Base-by-base conservation (phyloP, 2,329 filamentous ascomycete genomes). In the Curvularia verruculosa region DNA sequence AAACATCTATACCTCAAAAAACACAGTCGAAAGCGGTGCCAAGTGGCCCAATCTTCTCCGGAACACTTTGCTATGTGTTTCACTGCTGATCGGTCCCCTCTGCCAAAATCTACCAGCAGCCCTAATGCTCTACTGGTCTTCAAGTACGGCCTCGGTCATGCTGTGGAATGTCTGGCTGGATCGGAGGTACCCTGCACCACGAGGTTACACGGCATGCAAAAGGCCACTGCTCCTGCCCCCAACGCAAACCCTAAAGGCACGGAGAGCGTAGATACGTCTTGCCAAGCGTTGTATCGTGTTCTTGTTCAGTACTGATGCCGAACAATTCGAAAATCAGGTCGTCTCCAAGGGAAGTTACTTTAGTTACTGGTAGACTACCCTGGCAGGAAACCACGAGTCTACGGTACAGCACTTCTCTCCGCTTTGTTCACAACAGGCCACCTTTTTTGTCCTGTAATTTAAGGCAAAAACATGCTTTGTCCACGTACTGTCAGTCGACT, bases 81-180 rank as follows among this genome's bases (percentile, higher is more conserved):
- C 70, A 9, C 52, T 74, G 2, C 28, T 72, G 0, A 73, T 80
- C 31, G 70, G 69, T 5, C 66, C 75, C 1, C 36, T 76, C 1
- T 69, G 71, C 18, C 64, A 75, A 44, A 46, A 76, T 4, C 52
- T 80, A 5, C 79, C 79, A 1, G 73, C 75, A 13, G 79, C 68
- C 2, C 54, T 81, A n/a, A 58, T 79, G 61, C 63, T 80, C n/a
- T 81, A 81, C 49, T 74, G 75, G 75, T 65, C 61, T 4, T 66
- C 65, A 6, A 77, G 75, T 43, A 76, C 73, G 3, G 52, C 64
- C 4, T 74, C 68, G 9, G 74, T 74, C 19, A 70, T 75, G 21
- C 5, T 74, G 5, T 73, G 71, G 68, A 75, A 76, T 48, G 46
- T 54, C 8, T 75, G 66, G 65, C 63, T 76, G 18, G 70, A 75